Evolutionary conservation across 495 filamentous ascomycete genomes (phyloP), one percentile per base, ranked within the genome.

Genomic region (Talaromyces wortmannii): DNA sequence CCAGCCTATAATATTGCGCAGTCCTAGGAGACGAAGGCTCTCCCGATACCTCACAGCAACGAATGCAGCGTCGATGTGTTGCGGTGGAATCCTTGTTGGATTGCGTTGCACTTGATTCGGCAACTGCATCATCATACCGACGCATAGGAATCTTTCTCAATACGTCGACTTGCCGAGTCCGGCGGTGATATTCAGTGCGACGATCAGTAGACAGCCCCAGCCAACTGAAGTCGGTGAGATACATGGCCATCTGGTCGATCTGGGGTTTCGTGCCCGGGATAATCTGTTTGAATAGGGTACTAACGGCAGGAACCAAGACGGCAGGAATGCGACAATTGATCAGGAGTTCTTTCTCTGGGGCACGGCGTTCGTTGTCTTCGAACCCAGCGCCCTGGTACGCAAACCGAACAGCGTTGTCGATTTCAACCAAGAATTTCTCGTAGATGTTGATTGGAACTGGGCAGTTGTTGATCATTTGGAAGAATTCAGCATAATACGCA

Each of bases 151-250:
- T 58, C 59, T 79, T 80, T 55, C 73, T 78, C 29, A 80, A 57
- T 32, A 74, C 69, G 55, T 81, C 77, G 2, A 79, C 63, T 4
- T 71, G 67, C 8, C 69, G 61, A 6, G 62, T 60, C 15, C 60
- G 60, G 1, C 73, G 67, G 52, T 72, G 78, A 23, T 63, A 49
- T 45, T 67, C 68, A 2, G 70, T 73, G 6, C 69, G 66, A 0
- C 57, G 36, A 54, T 81, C 76, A 42, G 66, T 54, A 4, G 69
- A 73, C 13, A 80, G 61, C 0, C 77, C 78, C n/a, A 81, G 63
- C 69, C 76, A 78, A 48, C 69, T 70, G 47, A 78, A 74, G 50
- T 81, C 76, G 7, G 66, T 65, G 49, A 79, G 63, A 47, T 77
- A 73, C 43, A 81, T 73, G 3, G 71, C 68, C 62, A 78, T 70